Base-by-base conservation (phyloP, 306 rosid species). In the Vigna radiata region DNA sequence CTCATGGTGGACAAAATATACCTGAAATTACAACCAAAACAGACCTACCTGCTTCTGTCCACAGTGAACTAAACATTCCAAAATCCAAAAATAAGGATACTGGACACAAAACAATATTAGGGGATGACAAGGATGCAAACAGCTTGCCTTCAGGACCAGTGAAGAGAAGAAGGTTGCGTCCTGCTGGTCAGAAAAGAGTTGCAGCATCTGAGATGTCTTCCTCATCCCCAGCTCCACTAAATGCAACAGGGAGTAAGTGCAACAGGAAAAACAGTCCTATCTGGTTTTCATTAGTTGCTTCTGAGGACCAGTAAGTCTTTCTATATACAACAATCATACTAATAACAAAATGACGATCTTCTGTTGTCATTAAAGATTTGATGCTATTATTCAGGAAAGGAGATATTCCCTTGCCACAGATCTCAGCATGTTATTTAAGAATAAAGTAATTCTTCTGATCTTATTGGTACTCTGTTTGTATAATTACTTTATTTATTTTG, bases 261-360 rank as follows among this genome's bases (percentile, higher is more conserved):
- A 67, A 69, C 86, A 67, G 91, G 63, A 85, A 84, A 82, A 84
- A 85, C 58, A 83, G 79, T 89, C 89, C 96, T 52, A 90, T 95
- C 83, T 95, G 99, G 99, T 95, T 95, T 86, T 87, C 99, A 21
- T 86, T 95, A 79, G 91, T 92, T 79, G 94, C 99, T 77, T 89
- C 96, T 25, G 94, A 95, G 75, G 95, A 92, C 74, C 82, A 94
- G 99, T 95, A 85, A 86, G 86, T 53, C 60, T 61, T 55, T 60
- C 68, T 73, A 63, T 66, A 50, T 58, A 4, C 48, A 21, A 23
- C 78, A 16, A 27, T 43, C 50, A 36, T 58, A 31, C 13, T 77
- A 17, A 76, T 66, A 52, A 15, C 21, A 7, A 68, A 25, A 11
- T 29, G 15, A 61, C 54, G 15, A 68, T 23, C 63, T 80, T 79